Evolutionary conservation across 495 filamentous ascomycete genomes (phyloP).

Genomic region (Pyrenula aspistea): DNA sequence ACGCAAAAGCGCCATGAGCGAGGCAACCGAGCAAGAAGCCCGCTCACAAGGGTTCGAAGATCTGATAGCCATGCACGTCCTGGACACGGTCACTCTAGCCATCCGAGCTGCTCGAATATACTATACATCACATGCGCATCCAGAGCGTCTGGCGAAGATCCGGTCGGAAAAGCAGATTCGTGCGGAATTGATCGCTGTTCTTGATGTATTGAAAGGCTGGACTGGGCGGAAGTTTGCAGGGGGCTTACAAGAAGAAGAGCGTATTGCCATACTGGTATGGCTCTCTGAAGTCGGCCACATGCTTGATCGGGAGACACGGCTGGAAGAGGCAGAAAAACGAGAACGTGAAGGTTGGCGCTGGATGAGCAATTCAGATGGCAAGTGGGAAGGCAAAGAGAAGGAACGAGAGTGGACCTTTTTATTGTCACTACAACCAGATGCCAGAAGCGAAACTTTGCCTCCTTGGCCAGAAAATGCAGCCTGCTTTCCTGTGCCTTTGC

Average conservation of each 20-base stretch:
- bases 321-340: conserved; percentile 60
- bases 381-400: conserved; percentile 67
- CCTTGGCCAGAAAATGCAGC: conserved; percentile 46
- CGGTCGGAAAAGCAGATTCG: conserved; percentile 73
- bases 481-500: conserved; percentile 60
- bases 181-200: conserved; percentile 66
- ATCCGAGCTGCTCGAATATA: conserved; percentile 92
- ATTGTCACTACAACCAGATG: conserved; percentile 37
- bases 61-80: conserved; percentile 78
- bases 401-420: conserved; percentile 82
- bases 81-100: conserved; percentile 85
- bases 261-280: conserved; percentile 61
- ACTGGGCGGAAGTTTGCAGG: conserved; percentile 77
- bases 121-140: conserved; percentile 76
- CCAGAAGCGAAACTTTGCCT: conserved; percentile 44
- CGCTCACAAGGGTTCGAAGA: conserved; percentile 56
- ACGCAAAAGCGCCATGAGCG: conserved; percentile 23
- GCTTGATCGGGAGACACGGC: conserved; percentile 57
- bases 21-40: conserved; percentile 16
- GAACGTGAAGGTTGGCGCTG: conserved; percentile 69
- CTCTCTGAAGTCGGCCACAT: conserved; percentile 62
- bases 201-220: conserved; percentile 85
- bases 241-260: conserved; percentile 66
- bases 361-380: conserved; percentile 43
- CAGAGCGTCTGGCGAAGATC: conserved; percentile 72